Conservation (phyloP, 1,139 yeast genomes). For the Candida buenavistaensis region DNA sequence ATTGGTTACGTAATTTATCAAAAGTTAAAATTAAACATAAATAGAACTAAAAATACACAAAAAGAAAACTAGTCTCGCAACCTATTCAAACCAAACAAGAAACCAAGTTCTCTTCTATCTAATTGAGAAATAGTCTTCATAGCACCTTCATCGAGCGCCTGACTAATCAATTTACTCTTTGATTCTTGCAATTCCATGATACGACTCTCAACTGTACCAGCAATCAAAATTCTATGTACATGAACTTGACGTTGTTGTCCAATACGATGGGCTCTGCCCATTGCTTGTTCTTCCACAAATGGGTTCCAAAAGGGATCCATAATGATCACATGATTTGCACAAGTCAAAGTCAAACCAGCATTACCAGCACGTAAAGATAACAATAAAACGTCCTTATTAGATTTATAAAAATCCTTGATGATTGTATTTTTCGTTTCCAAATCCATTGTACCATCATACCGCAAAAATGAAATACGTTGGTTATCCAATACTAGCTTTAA, state of each 20-base stretch:
- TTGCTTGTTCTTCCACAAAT: slow-evolving; percentile 93
- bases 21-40: slow-evolving; percentile 35
- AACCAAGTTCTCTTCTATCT: slow-evolving; percentile 72
- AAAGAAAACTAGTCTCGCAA: slow-evolving; percentile 11
- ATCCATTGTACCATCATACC: slow-evolving; percentile 84
- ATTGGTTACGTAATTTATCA: slow-evolving; percentile 36
- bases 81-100: slow-evolving; percentile 68
- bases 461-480: slow-evolving; percentile 48
- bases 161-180: slow-evolving; percentile 73
- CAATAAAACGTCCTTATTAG: slow-evolving; percentile 54
- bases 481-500: slow-evolving; percentile 56
- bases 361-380: slow-evolving; percentile 89
- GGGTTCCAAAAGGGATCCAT: slow-evolving; percentile 98
- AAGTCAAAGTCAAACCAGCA: slow-evolving; percentile 87
- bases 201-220: slow-evolving; percentile 80
- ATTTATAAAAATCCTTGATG: slow-evolving; percentile 63
- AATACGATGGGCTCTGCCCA: slow-evolving; percentile 91
- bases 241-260: slow-evolving; percentile 79
- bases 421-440: slow-evolving; percentile 62
- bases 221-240: slow-evolving; percentile 68
- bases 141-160: slow-evolving; percentile 75
- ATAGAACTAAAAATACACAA: neutral
- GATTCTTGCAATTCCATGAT: slow-evolving; percentile 72
- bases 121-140: slow-evolving; percentile 64
- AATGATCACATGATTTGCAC: slow-evolving; percentile 88